A percentile compares a stretch with the other conserved stretches of the same genome.
Evolutionary conservation across 495 filamentous ascomycete species (phyloP).

Genomic region (Elaphomyces granulatus): DNA sequence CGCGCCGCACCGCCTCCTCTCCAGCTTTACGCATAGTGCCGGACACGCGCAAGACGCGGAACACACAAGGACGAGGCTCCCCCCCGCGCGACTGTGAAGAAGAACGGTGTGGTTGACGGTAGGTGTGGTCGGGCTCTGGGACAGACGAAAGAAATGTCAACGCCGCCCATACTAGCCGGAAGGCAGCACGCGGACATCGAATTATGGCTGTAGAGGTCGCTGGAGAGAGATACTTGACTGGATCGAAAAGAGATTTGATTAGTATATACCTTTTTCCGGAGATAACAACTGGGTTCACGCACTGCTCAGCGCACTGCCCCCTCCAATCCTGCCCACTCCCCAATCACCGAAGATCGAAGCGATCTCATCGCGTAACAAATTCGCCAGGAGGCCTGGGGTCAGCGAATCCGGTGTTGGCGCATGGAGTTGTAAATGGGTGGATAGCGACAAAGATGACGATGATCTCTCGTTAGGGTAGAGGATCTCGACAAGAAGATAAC

Average conservation of each 20-base stretch:
- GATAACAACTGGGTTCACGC: too few species aligned
- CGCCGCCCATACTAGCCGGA: constrained; percentile 77
- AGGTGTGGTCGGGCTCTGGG: constrained; percentile 37
- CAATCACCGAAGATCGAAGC: constrained; percentile 77
- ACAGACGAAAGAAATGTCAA: constrained; percentile 67
- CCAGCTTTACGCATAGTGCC: constrained; percentile 89
- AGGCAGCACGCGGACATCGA: constrained; percentile 60
- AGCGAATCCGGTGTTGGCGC: constrained; percentile 57
- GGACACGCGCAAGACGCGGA: constrained; percentile 79
- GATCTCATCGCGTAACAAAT: constrained; percentile 53
- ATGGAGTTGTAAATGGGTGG: constrained; percentile 49
- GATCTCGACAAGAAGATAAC: constrained; percentile 85
- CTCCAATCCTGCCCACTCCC: constrained; percentile 48
- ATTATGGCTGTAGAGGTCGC: constrained; percentile 93
- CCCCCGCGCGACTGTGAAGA: constrained; percentile 8
- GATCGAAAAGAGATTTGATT: constrained; percentile 1
- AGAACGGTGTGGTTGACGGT: not conserved
- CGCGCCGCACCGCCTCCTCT: constrained; percentile 69
- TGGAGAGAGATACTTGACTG: constrained; percentile 84
- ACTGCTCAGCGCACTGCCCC: constrained; percentile 45
- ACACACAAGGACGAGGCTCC: constrained; percentile 43
- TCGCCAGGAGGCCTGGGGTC: constrained; percentile 45
- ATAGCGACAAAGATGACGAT: constrained; percentile 7
- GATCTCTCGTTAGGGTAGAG: constrained; percentile 52
- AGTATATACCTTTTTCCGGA: constrained; percentile 4